phyloP scores from a whole-genome alignment of 257 asterid species.

The Rauvolfia tetraphylla region DNA sequence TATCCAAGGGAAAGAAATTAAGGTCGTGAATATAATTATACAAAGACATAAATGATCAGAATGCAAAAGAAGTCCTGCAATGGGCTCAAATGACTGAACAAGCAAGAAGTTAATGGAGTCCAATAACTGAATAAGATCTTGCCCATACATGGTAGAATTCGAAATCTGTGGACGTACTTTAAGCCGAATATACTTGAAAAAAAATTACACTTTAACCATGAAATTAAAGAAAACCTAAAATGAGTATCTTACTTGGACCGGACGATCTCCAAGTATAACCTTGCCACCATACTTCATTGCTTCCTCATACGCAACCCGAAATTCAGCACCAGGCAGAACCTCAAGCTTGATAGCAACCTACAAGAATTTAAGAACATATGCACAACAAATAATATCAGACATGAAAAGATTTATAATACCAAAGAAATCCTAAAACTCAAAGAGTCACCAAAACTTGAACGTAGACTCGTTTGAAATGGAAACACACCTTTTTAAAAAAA shows the following conservation, averaged over 20 bases:
- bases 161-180: not conserved
- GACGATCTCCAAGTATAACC: constrained; percentile 93
- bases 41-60: not conserved
- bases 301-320: constrained; percentile 94
- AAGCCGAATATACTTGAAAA: not conserved
- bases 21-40: not conserved
- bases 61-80: not conserved
- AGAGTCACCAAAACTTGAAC: not conserved
- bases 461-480: not conserved
- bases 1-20: not conserved
- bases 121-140: not conserved
- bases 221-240: not conserved
- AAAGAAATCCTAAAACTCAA: not conserved
- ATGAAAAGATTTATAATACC: constrained; percentile 10
- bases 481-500: not conserved
- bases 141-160: not conserved
- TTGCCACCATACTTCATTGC: constrained; percentile 87
- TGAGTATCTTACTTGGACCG: constrained; percentile 61
- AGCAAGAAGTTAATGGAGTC: not conserved
- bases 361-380: constrained; percentile 14
- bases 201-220: not conserved
- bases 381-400: not conserved
- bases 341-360: constrained; percentile 88
- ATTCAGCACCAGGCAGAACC: constrained; percentile 95
- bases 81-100: not conserved